phyloP scores from a whole-genome alignment of 106 monocot genomes.

The Agapanthus africanus region DNA sequence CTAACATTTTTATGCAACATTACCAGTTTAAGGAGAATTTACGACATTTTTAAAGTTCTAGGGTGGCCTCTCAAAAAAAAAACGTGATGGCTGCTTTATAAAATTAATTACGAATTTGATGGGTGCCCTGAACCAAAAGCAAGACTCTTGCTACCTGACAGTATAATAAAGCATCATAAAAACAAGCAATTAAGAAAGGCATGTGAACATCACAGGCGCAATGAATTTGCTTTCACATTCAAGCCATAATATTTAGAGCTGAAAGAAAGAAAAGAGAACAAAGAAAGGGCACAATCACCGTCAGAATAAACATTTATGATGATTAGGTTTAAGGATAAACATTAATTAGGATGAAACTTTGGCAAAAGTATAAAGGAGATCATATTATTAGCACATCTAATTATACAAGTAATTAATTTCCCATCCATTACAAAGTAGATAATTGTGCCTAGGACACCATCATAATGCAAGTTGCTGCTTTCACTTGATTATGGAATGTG shows the following conservation, averaged over 20 bases:
- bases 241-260: not conserved
- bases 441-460: constrained; percentile 1
- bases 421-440: not conserved
- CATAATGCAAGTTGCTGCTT: not conserved
- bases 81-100: not conserved
- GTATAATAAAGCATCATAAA: not conserved
- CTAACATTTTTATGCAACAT: not conserved
- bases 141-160: too few species aligned
- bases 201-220: constrained; percentile 2
- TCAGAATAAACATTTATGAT: not conserved
- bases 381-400: too few species aligned
- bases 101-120: too few species aligned
- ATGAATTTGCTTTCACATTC: constrained; percentile 8
- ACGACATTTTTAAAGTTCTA: not conserved
- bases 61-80: not conserved
- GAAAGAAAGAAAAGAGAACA: not conserved
- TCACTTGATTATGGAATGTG: not conserved
- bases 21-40: not conserved
- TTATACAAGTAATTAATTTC: too few species aligned
- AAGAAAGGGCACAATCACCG: not conserved
- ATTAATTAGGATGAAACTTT: not conserved
- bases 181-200: constrained; percentile 3
- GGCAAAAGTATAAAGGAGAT: not conserved
- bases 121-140: too few species aligned
- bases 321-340: not conserved